phyloP scores from a whole-genome alignment of 768 basidiomycete species.

The Mycena rebaudengoi region DNA sequence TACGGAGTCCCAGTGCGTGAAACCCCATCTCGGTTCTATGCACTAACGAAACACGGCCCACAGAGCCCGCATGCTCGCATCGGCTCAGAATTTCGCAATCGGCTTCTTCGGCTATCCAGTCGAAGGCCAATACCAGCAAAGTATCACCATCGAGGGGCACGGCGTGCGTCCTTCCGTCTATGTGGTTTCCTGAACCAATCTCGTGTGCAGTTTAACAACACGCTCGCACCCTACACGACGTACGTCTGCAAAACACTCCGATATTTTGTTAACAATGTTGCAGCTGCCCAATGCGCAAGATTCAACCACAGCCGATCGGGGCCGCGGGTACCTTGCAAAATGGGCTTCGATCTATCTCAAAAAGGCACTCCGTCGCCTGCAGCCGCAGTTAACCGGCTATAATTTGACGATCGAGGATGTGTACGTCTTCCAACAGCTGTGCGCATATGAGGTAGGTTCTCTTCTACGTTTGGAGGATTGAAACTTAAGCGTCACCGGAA shows the following conservation, averaged over 20 bases:
- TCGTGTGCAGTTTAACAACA: constrained; percentile 73
- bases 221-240: constrained; percentile 86
- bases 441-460: constrained; percentile 79
- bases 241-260: constrained; percentile 37
- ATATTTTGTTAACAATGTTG: not conserved
- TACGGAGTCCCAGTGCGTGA: constrained; percentile 73
- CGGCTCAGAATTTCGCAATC: constrained; percentile 71
- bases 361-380: constrained; percentile 68
- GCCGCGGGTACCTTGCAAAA: constrained; percentile 58
- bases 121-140: constrained; percentile 77
- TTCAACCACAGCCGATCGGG: constrained; percentile 62
- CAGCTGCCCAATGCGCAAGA: constrained; percentile 70
- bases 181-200: not conserved
- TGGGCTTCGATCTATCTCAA: constrained; percentile 82
- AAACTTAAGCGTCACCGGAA: constrained; percentile 32
- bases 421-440: constrained; percentile 82
- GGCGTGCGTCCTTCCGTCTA: constrained; percentile 51
- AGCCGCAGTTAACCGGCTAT: constrained; percentile 66
- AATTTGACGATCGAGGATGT: constrained; percentile 72
- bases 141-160: constrained; percentile 73
- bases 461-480: not conserved
- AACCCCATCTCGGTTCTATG: not conserved
- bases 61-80: constrained; percentile 78
- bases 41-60: not conserved
- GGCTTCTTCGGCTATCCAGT: constrained; percentile 84